Evolutionary conservation across 148 eudicot genomes (phyloP).

Genomic region (Spergularia bocconei): DNA sequence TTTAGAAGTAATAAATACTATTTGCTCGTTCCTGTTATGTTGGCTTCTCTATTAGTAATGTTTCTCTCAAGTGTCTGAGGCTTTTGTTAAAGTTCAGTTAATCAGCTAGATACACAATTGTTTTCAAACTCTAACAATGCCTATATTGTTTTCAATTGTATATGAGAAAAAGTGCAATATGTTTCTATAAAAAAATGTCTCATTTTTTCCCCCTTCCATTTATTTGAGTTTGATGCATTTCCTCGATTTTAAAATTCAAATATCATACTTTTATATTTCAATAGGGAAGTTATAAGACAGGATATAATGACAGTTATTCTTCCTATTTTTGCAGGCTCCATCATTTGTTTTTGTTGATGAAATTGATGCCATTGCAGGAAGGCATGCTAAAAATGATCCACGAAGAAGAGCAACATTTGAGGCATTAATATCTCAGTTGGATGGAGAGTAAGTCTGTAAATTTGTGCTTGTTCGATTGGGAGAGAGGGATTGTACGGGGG

Average conservation of each 20-base stretch:
- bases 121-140: background rate
- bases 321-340: slow-evolving; percentile 62
- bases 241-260: background rate
- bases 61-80: background rate
- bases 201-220: background rate
- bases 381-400: slow-evolving; percentile 84
- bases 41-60: slow-evolving; percentile 10
- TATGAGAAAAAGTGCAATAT: background rate
- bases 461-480: slow-evolving; percentile 6
- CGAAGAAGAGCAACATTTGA: slow-evolving; percentile 79
- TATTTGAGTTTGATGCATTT: background rate
- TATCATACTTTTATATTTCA: background rate
- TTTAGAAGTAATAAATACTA: background rate
- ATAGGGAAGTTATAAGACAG: background rate
- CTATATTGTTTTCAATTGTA: background rate
- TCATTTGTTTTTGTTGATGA: slow-evolving; percentile 90
- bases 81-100: background rate
- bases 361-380: slow-evolving; percentile 93
- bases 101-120: background rate
- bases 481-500: too few species aligned
- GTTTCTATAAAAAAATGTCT: background rate
- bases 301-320: slow-evolving; percentile 1
- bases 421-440: slow-evolving; percentile 79
- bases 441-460: slow-evolving; percentile 72
- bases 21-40: background rate